A percentile compares a stretch with the other conserved stretches of the same genome.
Conservation (phyloP, 345 rosid species). For the Lepidium aucheri region DNA sequence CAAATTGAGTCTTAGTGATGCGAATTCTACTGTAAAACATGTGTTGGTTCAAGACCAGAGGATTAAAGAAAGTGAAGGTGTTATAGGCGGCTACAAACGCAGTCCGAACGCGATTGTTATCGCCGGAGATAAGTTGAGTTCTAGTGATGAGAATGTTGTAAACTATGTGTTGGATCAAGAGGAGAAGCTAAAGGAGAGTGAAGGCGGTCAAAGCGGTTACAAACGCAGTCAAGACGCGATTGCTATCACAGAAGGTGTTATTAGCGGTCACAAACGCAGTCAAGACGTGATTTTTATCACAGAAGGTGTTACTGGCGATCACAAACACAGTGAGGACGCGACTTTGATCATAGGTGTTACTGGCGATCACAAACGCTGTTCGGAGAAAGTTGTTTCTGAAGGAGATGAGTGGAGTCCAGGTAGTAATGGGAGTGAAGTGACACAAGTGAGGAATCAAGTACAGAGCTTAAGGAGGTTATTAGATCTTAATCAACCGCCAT, state of each 20-base stretch:
- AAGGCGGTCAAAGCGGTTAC: conserved; percentile 29
- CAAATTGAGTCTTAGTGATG: conserved; percentile 11
- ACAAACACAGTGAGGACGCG: too few relatives aligned
- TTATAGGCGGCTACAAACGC: conserved; percentile 3
- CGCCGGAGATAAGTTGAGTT: conserved; percentile 27
- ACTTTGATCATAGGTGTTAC: too few relatives aligned
- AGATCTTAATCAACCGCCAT: conserved; percentile 52
- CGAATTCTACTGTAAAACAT: background rate
- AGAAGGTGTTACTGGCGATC: too few relatives aligned
- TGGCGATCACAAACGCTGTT: background rate
- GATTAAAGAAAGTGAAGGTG: conserved; percentile 31
- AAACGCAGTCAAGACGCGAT: background rate
- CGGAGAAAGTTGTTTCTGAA: background rate
- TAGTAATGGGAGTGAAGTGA: background rate
- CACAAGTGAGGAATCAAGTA: background rate
- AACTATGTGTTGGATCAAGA: background rate
- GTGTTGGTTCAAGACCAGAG: background rate
- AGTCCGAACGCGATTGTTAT: background rate
- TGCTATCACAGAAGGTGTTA: conserved; percentile 32
- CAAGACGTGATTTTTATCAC: too few relatives aligned
- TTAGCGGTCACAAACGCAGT: background rate
- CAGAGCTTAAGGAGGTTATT: background rate
- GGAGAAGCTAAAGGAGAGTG: background rate
- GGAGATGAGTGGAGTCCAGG: conserved; percentile 22
- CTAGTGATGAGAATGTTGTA: background rate